These are phyloP conservation scores for Tagetes patula DNA, from an alignment of 129 eudicot genomes.

Conservation along the genomic window DNA sequence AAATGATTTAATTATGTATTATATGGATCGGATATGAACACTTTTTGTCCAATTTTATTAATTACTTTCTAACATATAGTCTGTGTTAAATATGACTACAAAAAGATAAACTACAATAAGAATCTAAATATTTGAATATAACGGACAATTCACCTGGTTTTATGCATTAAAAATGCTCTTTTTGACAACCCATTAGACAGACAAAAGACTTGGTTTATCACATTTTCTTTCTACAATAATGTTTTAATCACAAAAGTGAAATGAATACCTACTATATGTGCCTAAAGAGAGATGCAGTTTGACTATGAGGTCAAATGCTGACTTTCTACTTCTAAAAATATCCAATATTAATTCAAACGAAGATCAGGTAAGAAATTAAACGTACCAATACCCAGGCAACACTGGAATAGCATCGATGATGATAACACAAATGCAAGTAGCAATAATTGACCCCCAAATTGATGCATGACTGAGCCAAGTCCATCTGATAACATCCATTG, in stretches of 20 bases:
- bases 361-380: conserved; percentile 16
- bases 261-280: background rate
- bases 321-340: background rate
- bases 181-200: background rate
- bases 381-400: conserved; percentile 93
- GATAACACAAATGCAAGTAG: conserved; percentile 80
- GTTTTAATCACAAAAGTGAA: background rate
- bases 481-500: conserved; percentile 96
- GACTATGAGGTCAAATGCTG: background rate
- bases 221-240: background rate
- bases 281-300: conserved; percentile 4
- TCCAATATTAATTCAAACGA: background rate
- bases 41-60: background rate
- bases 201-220: background rate
- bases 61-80: background rate
- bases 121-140: background rate
- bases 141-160: background rate
- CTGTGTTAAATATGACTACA: background rate
- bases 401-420: conserved; percentile 60
- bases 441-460: conserved; percentile 84
- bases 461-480: conserved; percentile 78
- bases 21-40: background rate
- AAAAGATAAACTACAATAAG: background rate
- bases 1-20: too few relatives aligned
- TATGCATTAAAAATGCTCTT: background rate